phyloP scores from a whole-genome alignment of 768 basidiomycete species.

The Mycena polygramma region DNA sequence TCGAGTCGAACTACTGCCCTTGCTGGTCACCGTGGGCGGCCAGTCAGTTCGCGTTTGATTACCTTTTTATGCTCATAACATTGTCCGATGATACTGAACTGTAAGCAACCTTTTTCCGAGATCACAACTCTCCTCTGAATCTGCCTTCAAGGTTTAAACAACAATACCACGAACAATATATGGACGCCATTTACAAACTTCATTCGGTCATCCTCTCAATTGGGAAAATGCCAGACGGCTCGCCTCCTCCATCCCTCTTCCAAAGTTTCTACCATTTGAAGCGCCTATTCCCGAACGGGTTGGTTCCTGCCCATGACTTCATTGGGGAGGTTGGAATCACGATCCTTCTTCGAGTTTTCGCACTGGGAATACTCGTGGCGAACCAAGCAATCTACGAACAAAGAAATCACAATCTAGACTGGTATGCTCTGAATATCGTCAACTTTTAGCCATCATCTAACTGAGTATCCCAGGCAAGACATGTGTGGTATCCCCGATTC shows the following conservation, averaged over 20 bases:
- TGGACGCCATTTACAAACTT: slow-evolving; percentile 22
- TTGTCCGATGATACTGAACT: slow-evolving; percentile 4
- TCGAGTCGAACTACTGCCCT: slow-evolving; percentile 2
- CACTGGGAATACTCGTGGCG: slow-evolving; percentile 19
- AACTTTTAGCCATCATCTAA: background rate
- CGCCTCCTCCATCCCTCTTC: slow-evolving; percentile 24
- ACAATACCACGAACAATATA: slow-evolving; percentile 14
- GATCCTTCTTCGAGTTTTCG: slow-evolving; percentile 20
- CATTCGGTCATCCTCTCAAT: background rate
- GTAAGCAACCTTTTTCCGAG: background rate
- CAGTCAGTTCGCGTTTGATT: slow-evolving; percentile 24
- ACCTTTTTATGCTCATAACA: slow-evolving; percentile 24
- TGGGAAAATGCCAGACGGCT: slow-evolving; percentile 25
- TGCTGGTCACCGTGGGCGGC: slow-evolving; percentile 24
- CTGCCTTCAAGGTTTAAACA: slow-evolving; percentile 13
- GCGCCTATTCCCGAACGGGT: slow-evolving; percentile 28
- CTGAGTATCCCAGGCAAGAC: slow-evolving; percentile 3
- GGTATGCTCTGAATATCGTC: background rate
- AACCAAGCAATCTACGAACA: slow-evolving; percentile 27
- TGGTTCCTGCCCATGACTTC: slow-evolving; percentile 19
- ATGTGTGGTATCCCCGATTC: slow-evolving; percentile 27
- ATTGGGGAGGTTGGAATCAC: slow-evolving; percentile 15
- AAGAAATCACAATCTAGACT: slow-evolving; percentile 21
- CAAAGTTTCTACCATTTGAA: slow-evolving; percentile 26
- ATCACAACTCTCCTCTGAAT: background rate